Evolutionary conservation across 768 basidiomycete species (phyloP), one percentile per base, ranked within the genome.

Genomic region (Rhizopogon rudus): DNA sequence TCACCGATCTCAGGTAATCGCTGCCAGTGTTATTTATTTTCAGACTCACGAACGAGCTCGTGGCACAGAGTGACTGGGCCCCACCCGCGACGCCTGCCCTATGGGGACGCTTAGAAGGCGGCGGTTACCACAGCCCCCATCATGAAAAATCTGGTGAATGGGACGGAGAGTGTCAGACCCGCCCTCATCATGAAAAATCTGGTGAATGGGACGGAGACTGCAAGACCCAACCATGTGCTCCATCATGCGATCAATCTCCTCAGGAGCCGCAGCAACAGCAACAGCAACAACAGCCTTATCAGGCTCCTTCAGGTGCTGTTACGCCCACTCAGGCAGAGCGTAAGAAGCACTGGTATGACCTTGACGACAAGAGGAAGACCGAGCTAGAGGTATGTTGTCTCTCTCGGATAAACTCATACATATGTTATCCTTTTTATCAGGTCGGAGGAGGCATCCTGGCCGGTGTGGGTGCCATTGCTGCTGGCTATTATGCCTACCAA

Each of bases 401-500:
- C 25, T 3, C 33, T 20, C 22, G n/a, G 12, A 28, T 40, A 52
- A 16, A 43, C 16, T 50, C 12, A 31, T 55, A n/a, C 5, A 35
- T 3, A 20, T 44, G 51, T 51, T n/a, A 53, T 54, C 50, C 54
- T 28, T 57, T 37, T 42, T 51, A 40, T 31, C 60, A 89, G 87
- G 62, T 88, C 55, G 88, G 83, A 17, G 88, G 83, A 17, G 87
- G 84, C 22, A 51, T 89, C 29, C 68, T 77, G 37, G 82, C 75
- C 1, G 87, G 84, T 0, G 65, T 72, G n/a, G 82, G 77, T 16
- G 62, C 71, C 22, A 45, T 84, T 16, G 84, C 75, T 52, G 83
- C 67, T 7, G 87, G 83, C 3, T 62, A 71, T 51, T 65, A 63
- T 31, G 81, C 80, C 2, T 82, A 74, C 68, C 82, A 85, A 54